Evolutionary conservation across 2,329 filamentous ascomycete species (phyloP).

Genomic region (Pseudogymnoascus sp.): DNA sequence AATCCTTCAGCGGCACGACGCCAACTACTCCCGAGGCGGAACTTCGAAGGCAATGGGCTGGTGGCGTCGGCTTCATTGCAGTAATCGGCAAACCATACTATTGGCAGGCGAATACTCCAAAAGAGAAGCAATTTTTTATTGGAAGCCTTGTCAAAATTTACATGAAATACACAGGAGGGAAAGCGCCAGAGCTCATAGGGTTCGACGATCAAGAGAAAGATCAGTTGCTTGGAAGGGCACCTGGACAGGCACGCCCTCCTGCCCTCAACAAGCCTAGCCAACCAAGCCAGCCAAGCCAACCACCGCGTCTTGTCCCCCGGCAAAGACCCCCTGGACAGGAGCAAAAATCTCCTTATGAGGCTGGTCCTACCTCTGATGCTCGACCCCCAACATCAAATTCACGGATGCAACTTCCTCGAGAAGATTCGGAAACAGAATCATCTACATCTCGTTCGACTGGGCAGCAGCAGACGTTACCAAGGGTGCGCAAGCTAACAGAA

Average conservation of each 20-base stretch:
- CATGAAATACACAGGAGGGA: constrained; percentile 88
- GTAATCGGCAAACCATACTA: constrained; percentile 93
- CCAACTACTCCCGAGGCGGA: constrained; percentile 54
- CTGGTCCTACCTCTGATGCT: neutral
- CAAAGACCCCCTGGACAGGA: neutral
- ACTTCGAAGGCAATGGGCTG: constrained; percentile 67
- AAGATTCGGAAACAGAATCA: constrained; percentile 25
- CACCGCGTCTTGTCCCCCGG: constrained; percentile 11
- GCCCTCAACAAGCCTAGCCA: constrained; percentile 20
- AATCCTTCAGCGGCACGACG: constrained; percentile 67
- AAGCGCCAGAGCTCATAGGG: constrained; percentile 69
- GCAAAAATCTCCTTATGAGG: neutral
- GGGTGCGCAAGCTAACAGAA: constrained; percentile 24
- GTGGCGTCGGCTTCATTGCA: constrained; percentile 77
- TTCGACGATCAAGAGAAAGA: constrained; percentile 78
- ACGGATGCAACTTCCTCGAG: constrained; percentile 23
- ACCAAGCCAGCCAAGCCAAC: constrained; percentile 18
- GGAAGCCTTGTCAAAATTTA: constrained; percentile 94
- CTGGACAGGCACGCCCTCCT: constrained; percentile 21
- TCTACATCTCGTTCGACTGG: constrained; percentile 21
- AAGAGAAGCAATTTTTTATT: constrained; percentile 99
- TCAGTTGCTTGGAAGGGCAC: constrained; percentile 57
- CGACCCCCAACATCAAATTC: constrained; percentile 23
- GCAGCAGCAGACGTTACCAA: constrained; percentile 22
- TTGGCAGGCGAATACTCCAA: constrained; percentile 87